These are phyloP conservation scores for Melampsora larici-populina DNA, from an alignment of 1,284 basidiomycete species.

Conservation along the genomic window DNA sequence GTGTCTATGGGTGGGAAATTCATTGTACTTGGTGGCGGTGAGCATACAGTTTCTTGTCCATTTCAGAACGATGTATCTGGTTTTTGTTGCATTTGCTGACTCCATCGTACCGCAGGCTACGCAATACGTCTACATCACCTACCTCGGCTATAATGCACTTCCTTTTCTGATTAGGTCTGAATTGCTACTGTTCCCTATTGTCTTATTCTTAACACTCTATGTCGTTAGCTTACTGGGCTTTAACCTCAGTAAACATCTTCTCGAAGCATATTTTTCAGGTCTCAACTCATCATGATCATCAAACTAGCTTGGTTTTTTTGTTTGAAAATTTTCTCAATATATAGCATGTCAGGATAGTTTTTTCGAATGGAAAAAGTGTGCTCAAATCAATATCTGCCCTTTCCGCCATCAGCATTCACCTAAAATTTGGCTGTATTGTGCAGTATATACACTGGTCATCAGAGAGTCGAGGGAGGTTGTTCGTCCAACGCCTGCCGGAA, in stretches of 20 bases:
- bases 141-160: constrained; percentile 83
- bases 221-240: constrained; percentile 81
- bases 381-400: too few species aligned
- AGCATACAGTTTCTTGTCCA: constrained; percentile 43
- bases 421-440: too few species aligned
- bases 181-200: constrained; percentile 75
- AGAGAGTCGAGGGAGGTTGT: too few species aligned
- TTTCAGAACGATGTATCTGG: not conserved
- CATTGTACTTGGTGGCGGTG: constrained; percentile 51
- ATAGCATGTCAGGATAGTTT: too few species aligned
- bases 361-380: too few species aligned
- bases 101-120: constrained; percentile 61
- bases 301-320: too few species aligned
- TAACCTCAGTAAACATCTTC: constrained; percentile 74
- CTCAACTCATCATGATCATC: not conserved
- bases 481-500: too few species aligned
- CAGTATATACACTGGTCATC: too few species aligned
- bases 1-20: constrained; percentile 82
- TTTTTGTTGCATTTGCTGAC: constrained; percentile 15
- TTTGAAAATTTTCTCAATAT: too few species aligned
- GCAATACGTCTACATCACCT: constrained; percentile 85
- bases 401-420: too few species aligned
- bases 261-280: constrained; percentile 68
- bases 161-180: constrained; percentile 84
- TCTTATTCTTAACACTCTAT: constrained; percentile 74